These are phyloP conservation scores for Phytopythium sindhum DNA, from an alignment of 352 stramenopile species.

Conservation along the genomic window DNA sequence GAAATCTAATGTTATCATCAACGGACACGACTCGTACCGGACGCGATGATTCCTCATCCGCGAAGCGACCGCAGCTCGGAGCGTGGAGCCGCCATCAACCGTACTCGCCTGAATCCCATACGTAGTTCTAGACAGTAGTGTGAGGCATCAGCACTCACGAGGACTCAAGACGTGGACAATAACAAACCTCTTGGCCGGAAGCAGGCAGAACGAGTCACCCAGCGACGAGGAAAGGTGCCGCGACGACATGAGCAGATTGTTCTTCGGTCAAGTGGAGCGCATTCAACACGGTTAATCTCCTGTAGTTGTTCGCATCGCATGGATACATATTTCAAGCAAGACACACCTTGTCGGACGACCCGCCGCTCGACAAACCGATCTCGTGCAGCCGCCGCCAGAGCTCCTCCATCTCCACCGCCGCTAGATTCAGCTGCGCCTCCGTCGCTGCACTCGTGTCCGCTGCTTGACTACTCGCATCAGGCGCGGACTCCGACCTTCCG, in stretches of 20 bases:
- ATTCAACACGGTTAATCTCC: not conserved
- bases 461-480: not conserved
- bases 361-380: constrained; percentile 61
- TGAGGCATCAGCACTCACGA: not conserved
- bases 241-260: constrained; percentile 72
- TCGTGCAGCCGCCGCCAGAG: constrained; percentile 76
- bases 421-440: constrained; percentile 62
- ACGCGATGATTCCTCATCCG: constrained; percentile 81
- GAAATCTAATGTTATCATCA: not conserved
- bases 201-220: constrained; percentile 81
- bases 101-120: constrained; percentile 53
- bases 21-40: constrained; percentile 21
- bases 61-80: constrained; percentile 74
- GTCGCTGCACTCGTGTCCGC: constrained; percentile 35
- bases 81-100: constrained; percentile 70
- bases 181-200: constrained; percentile 49
- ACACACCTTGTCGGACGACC: constrained; percentile 52
- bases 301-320: not conserved
- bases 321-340: not conserved
- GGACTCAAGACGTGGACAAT: no score
- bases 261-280: constrained; percentile 5
- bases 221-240: constrained; percentile 77
- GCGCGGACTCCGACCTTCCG: not conserved
- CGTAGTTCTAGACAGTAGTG: constrained; percentile 1
- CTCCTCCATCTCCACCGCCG: constrained; percentile 80